These are phyloP conservation scores for Kuraishia ogatae DNA, from an alignment of 805 yeast genomes.

Conservation along the genomic window DNA sequence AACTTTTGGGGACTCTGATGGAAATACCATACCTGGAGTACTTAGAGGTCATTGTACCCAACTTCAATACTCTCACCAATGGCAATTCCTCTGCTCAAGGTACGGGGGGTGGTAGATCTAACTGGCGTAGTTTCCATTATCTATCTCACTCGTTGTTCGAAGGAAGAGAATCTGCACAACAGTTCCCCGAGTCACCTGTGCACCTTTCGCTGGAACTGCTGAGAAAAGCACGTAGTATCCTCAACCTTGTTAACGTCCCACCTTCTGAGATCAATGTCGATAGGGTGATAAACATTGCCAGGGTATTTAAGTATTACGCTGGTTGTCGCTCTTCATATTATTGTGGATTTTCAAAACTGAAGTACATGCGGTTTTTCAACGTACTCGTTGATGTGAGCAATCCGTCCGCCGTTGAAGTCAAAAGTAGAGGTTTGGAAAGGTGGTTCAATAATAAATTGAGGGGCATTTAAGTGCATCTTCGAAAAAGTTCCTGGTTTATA, in stretches of 20 bases:
- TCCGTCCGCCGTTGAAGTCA: constrained; percentile 6
- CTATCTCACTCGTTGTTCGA: neutral
- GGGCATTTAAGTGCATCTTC: neutral
- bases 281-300: constrained; percentile 2
- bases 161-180: neutral
- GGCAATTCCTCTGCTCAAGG: constrained; percentile 2
- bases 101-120: neutral
- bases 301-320: constrained; percentile 5
- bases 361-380: constrained; percentile 12
- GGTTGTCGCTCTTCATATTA: constrained; percentile 2
- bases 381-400: constrained; percentile 10
- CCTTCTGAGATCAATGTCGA: constrained; percentile 5
- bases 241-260: neutral
- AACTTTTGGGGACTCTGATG: constrained; percentile 5
- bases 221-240: neutral
- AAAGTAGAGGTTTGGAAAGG: constrained; percentile 14
- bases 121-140: neutral
- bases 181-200: too few species aligned
- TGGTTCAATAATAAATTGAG: constrained; percentile 16
- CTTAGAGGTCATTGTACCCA: constrained; percentile 12
- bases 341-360: constrained; percentile 2
- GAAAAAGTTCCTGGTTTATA: neutral
- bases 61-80: constrained; percentile 8
- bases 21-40: constrained; percentile 7
- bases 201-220: neutral